Evolutionary conservation across 129 eudicot species (phyloP).

Genomic region (Lactuca saligna): DNA sequence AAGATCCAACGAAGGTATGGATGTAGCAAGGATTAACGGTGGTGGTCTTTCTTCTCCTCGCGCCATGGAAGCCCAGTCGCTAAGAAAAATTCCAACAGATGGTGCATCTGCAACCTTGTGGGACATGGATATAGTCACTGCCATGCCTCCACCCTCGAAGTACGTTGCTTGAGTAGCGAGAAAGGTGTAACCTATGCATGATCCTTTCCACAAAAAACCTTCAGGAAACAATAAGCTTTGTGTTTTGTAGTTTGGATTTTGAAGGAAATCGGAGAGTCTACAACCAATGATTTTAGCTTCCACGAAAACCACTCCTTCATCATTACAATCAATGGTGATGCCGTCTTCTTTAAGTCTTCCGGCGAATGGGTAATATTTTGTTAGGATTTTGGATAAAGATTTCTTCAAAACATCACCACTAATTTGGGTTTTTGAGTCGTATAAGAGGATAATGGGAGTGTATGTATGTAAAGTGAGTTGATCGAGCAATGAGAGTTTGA

Average conservation of each 20-base stretch:
- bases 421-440: conserved; percentile 4
- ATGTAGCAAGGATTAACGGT: conserved; percentile 26
- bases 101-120: conserved; percentile 37
- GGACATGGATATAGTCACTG: conserved; percentile 19
- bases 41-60: conserved; percentile 17
- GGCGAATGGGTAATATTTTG: conserved; percentile 37
- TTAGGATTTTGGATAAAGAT: conserved; percentile 32
- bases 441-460: conserved; percentile 20
- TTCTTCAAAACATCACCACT: conserved; percentile 9
- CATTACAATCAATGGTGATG: conserved; percentile 32
- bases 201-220: conserved; percentile 32
- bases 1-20: conserved; percentile 13
- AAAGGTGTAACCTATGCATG: conserved; percentile 18
- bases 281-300: conserved; percentile 16
- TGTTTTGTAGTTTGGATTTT: conserved; percentile 15
- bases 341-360: conserved; percentile 29
- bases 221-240: conserved; percentile 23
- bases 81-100: conserved; percentile 19
- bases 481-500: conserved; percentile 32
- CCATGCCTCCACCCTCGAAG: conserved; percentile 33
- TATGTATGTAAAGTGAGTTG: conserved; percentile 16
- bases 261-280: conserved; percentile 19
- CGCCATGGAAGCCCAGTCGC: conserved; percentile 33
- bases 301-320: conserved; percentile 24
- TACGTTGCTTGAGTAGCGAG: conserved; percentile 27